These are phyloP conservation scores for Tarenaya hassleriana DNA, from an alignment of 345 rosid species.

Conservation along the genomic window DNA sequence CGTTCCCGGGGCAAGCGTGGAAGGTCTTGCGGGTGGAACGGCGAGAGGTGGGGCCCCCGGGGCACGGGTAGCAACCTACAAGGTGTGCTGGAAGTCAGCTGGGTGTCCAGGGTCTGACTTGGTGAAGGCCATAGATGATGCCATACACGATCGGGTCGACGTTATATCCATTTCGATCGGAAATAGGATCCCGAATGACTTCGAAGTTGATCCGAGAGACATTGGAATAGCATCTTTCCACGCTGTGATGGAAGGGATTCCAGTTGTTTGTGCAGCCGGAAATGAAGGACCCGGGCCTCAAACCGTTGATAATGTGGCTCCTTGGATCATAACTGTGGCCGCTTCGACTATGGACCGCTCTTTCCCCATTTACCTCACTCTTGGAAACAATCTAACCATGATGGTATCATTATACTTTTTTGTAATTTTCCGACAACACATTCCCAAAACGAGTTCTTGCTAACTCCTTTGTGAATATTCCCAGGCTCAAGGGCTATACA, in stretches of 20 bases:
- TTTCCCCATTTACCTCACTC: conserved; percentile 31
- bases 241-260: conserved; percentile 39
- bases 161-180: conserved; percentile 45
- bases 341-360: conserved; percentile 43
- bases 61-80: conserved; percentile 44
- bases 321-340: conserved; percentile 50
- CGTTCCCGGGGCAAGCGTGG: conserved; percentile 32
- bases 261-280: conserved; percentile 33
- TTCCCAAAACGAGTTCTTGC: background rate
- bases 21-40: conserved; percentile 40
- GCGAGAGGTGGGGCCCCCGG: conserved; percentile 38
- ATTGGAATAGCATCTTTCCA: conserved; percentile 41
- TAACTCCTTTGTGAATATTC: background rate
- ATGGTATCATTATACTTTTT: conserved; percentile 24
- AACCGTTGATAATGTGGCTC: conserved; percentile 40
- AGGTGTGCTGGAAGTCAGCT: conserved; percentile 39
- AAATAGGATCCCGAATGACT: conserved; percentile 26
- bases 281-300: conserved; percentile 35
- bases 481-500: conserved; percentile 27
- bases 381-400: conserved; percentile 34
- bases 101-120: conserved; percentile 29
- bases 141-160: conserved; percentile 51
- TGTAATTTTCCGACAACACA: too few relatives aligned
- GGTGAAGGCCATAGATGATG: conserved; percentile 45
- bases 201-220: conserved; percentile 32